phyloP scores from a whole-genome alignment of 2,329 filamentous ascomycete genomes.

The Colletotrichum musicola region DNA sequence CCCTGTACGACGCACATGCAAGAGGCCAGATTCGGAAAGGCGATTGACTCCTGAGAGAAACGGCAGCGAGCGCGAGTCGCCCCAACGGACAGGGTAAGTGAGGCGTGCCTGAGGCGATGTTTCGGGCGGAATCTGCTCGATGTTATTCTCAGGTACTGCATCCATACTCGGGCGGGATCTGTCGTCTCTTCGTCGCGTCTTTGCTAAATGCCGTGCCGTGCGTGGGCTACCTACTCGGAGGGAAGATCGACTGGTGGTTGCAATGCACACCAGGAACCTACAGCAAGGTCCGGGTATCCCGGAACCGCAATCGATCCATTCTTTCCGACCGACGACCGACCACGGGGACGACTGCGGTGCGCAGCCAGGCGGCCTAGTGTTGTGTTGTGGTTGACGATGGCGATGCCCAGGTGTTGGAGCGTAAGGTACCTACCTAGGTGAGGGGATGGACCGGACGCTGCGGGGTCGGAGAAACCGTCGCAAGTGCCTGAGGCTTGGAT shows the following conservation, averaged over 20 bases:
- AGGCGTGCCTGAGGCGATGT: background rate
- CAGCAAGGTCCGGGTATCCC: background rate
- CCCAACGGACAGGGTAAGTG: background rate
- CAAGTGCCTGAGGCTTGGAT: slow-evolving; percentile 12
- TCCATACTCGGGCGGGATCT: background rate
- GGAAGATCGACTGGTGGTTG: background rate
- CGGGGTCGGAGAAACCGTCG: slow-evolving; percentile 15
- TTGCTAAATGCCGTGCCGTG: slow-evolving; percentile 19
- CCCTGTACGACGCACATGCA: slow-evolving; percentile 36
- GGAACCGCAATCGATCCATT: slow-evolving; percentile 3
- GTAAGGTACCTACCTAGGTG: background rate
- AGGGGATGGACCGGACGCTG: background rate
- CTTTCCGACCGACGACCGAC: slow-evolving; percentile 13
- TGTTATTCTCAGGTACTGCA: too few relatives aligned
- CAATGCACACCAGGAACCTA: background rate
- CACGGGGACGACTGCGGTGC: slow-evolving; percentile 22
- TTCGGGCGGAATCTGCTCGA: slow-evolving; percentile 18
- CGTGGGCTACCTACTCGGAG: background rate
- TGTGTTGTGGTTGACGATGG: too few relatives aligned
- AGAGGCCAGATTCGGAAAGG: slow-evolving; percentile 33
- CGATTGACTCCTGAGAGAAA: slow-evolving; percentile 16
- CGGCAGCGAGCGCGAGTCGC: slow-evolving; percentile 7
- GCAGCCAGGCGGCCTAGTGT: background rate
- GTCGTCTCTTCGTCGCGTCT: slow-evolving; percentile 5
- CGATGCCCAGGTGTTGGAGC: too few relatives aligned